phyloP scores from a whole-genome alignment of 1,284 basidiomycete species.

The Omphalotus olearius region DNA sequence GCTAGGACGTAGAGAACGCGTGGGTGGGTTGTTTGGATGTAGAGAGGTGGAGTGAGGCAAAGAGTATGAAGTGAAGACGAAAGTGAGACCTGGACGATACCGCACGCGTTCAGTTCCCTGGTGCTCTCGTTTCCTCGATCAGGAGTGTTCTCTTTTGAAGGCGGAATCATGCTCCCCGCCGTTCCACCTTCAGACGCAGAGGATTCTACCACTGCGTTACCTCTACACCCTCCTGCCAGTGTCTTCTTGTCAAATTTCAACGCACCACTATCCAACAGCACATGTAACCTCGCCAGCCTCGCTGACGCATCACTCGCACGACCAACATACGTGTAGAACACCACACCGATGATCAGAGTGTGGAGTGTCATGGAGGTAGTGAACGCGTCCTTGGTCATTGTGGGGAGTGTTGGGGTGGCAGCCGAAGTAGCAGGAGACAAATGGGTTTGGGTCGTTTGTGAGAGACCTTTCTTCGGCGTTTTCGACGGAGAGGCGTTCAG shows the following conservation, averaged over 20 bases:
- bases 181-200: neutral
- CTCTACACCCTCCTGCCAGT: no score
- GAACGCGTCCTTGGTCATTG: constrained; percentile 33
- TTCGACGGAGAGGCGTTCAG: neutral
- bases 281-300: constrained; percentile 54
- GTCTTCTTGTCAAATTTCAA: constrained; percentile 29
- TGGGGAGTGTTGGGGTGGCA: constrained; percentile 27
- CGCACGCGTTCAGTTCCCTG: neutral
- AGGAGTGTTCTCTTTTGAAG: constrained; percentile 3
- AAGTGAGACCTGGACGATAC: constrained; percentile 3
- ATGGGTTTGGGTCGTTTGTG: neutral
- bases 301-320: constrained; percentile 37
- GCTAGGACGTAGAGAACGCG: constrained; percentile 57
- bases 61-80: constrained; percentile 13
- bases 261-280: constrained; percentile 54
- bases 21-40: constrained; percentile 62
- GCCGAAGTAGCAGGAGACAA: constrained; percentile 10
- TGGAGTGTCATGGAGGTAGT: constrained; percentile 45
- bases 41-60: constrained; percentile 37
- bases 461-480: neutral
- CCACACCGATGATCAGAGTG: constrained; percentile 51
- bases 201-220: neutral
- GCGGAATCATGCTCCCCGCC: no score
- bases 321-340: constrained; percentile 56
- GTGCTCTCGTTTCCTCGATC: no score